Percentiles rank a stretch among this genome's conserved stretches.
Evolutionary conservation across 1,284 basidiomycete species (phyloP).

Genomic region (Leccinum pseudoinsigne): DNA sequence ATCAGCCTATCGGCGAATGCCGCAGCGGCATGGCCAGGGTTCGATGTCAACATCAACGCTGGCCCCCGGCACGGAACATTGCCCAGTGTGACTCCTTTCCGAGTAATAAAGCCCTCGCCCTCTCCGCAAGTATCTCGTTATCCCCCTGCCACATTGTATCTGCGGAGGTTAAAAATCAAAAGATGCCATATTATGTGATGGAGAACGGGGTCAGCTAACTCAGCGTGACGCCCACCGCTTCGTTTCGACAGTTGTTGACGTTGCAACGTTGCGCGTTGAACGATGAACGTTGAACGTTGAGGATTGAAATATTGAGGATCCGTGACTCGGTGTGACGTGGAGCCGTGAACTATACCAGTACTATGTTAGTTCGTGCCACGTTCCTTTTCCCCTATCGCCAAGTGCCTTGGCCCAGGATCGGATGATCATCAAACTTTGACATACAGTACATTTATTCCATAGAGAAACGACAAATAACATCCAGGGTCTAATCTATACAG

Average conservation of each 20-base stretch:
- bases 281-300: no score
- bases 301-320: not conserved
- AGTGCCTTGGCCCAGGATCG: conserved; percentile 1
- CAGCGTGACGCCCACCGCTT: no score
- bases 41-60: no score
- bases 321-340: conserved; percentile 4
- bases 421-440: conserved; percentile 15
- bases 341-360: not conserved
- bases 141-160: not conserved
- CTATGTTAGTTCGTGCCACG: not conserved
- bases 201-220: no score
- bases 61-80: no score
- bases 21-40: no score
- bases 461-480: not conserved
- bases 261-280: no score
- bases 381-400: not conserved
- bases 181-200: not conserved
- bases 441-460: not conserved
- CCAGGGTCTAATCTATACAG: not conserved
- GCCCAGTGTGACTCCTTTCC: not conserved
- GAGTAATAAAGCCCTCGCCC: not conserved
- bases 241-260: conserved; percentile 5
- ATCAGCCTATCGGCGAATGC: no score
- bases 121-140: not conserved
- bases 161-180: not conserved